A percentile compares a stretch with the other conserved stretches of the same genome.
Evolutionary conservation across 164 flowering plant genomes (phyloP).

Genomic region (Vitis labrusca): DNA sequence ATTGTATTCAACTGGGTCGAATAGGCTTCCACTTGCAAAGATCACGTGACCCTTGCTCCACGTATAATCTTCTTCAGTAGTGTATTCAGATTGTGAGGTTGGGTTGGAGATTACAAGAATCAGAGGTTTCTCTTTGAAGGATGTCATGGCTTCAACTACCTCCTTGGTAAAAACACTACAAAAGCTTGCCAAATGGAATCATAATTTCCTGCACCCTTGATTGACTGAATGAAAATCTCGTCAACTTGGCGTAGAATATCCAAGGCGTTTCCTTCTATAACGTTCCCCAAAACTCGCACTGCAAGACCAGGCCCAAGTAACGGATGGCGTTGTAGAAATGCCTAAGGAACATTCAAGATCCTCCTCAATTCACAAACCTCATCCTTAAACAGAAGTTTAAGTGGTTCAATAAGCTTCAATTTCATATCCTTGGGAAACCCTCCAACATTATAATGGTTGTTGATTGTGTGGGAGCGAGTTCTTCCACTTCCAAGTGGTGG

Average conservation of each 20-base stretch:
- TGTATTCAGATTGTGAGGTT: no score
- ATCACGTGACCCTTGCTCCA: no score
- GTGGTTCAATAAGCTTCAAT: conserved; percentile 94
- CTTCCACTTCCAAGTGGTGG: conserved; percentile 98
- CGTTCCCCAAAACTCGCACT: conserved; percentile 88
- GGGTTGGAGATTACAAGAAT: no score
- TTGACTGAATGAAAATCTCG: conserved; percentile 92
- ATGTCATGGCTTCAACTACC: conserved; percentile 7
- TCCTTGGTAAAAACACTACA: conserved; percentile 80
- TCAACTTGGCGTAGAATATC: conserved; percentile 93
- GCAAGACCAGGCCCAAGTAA: conserved; percentile 99
- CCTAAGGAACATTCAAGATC: conserved; percentile 76
- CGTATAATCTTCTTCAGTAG: no score
- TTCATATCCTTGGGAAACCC: conserved; percentile 99
- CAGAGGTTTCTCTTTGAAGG: no score
- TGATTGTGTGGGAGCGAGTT: conserved; percentile 93
- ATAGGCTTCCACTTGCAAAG: no score
- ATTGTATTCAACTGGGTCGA: no score
- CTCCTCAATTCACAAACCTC: conserved; percentile 94
- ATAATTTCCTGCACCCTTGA: conserved; percentile 90
- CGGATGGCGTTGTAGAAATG: conserved; percentile 92
- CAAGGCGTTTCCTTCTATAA: conserved; percentile 78
- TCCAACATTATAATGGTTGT: conserved; percentile 99
- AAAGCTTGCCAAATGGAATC: conserved; percentile 98
- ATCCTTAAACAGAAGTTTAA: conserved; percentile 94